These are phyloP conservation scores for Capsella bursapastoris DNA, from an alignment of 345 rosid genomes.

Conservation along the genomic window DNA sequence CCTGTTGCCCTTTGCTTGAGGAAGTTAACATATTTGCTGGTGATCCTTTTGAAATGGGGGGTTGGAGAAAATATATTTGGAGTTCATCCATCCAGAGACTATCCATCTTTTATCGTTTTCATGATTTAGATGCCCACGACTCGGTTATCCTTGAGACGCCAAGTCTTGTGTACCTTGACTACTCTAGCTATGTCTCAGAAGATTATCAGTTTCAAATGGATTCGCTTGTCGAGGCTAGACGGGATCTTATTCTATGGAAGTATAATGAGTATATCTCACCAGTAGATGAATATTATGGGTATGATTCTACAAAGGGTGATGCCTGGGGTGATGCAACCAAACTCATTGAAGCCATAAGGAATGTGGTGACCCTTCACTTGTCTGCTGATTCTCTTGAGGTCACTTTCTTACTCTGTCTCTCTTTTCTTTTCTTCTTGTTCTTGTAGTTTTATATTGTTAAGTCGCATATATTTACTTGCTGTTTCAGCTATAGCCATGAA, in stretches of 20 bases:
- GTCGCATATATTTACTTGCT: neutral
- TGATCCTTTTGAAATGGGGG: neutral
- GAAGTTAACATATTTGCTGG: constrained; percentile 2
- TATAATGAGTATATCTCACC: neutral
- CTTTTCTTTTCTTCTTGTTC: neutral
- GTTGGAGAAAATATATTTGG: neutral
- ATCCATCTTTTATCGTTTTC: neutral
- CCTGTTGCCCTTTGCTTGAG: constrained; percentile 7
- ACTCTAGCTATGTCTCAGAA: constrained; percentile 3
- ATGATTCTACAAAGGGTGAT: neutral
- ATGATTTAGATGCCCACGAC: neutral
- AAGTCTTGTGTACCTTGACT: neutral
- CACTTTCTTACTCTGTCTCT: neutral
- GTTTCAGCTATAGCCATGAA: too few species aligned
- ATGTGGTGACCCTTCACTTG: constrained; percentile 19
- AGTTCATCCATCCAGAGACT: neutral
- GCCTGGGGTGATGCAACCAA: constrained; percentile 17
- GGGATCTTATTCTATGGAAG: constrained; percentile 16
- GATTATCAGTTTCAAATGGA: neutral
- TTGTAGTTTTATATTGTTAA: neutral
- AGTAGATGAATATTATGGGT: neutral
- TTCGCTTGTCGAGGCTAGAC: constrained; percentile 1
- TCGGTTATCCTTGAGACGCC: neutral
- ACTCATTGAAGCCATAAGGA: constrained; percentile 10
- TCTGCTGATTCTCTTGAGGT: constrained; percentile 29